Conservation (phyloP, 106 monocot species). For the Dendrobium catenatum region DNA sequence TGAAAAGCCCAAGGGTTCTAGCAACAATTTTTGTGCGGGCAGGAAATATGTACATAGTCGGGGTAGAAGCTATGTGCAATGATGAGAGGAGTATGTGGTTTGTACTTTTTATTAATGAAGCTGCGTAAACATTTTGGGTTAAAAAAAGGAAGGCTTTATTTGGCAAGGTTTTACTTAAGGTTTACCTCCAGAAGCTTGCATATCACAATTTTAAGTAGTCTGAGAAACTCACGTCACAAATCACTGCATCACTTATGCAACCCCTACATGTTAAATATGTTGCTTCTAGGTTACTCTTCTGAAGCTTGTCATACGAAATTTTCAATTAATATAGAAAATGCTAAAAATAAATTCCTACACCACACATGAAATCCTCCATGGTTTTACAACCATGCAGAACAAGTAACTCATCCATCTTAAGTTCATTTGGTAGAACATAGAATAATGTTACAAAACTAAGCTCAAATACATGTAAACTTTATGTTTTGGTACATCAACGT, state of each 20-base stretch:
- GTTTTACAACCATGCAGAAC: not conserved
- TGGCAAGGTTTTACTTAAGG: not conserved
- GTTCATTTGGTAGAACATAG: not conserved
- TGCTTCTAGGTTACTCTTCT: not conserved
- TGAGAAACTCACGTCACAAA: not conserved
- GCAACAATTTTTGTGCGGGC: no score
- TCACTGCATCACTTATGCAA: not conserved
- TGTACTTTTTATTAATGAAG: no score
- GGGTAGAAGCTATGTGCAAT: no score
- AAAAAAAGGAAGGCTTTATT: not conserved
- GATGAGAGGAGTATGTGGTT: no score
- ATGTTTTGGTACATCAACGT: not conserved
- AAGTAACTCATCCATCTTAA: not conserved
- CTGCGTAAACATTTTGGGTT: not conserved
- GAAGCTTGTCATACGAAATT: not conserved
- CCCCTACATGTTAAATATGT: not conserved
- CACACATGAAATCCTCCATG: not conserved
- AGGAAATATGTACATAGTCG: no score
- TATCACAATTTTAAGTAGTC: not conserved
- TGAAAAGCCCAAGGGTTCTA: no score
- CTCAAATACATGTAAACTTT: not conserved
- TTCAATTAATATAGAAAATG: not conserved
- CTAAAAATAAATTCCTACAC: not conserved
- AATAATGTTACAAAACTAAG: not conserved
- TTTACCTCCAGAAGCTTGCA: not conserved